A percentile compares a stretch with the other conserved stretches of the same genome.
phyloP scores from a whole-genome alignment of 129 eudicot genomes.

The Artemisia tridentata region DNA sequence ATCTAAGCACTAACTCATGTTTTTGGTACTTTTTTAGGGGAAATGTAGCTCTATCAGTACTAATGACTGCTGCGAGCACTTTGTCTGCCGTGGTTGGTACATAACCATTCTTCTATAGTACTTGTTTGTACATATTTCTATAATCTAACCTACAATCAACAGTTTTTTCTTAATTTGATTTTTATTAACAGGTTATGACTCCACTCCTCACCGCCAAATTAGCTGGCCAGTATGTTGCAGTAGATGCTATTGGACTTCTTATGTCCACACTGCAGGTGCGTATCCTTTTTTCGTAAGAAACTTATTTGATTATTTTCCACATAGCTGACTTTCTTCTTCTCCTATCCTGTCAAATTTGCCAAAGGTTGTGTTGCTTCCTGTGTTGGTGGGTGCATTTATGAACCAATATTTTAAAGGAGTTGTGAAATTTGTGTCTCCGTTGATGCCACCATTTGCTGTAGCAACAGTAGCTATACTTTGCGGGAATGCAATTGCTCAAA shows the following conservation, averaged over 20 bases:
- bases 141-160: not conserved
- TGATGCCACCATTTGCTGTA: constrained; percentile 93
- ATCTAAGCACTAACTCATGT: constrained; percentile 20
- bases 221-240: constrained; percentile 91
- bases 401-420: constrained; percentile 75
- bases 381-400: constrained; percentile 83
- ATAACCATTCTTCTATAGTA: constrained; percentile 20
- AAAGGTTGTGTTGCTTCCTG: constrained; percentile 92
- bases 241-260: constrained; percentile 80
- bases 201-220: constrained; percentile 84
- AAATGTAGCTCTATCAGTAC: constrained; percentile 90
- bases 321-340: not conserved
- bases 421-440: constrained; percentile 66
- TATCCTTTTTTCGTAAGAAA: not conserved
- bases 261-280: constrained; percentile 79
- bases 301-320: not conserved
- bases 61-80: constrained; percentile 98
- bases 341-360: not conserved
- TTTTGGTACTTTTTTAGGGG: constrained; percentile 51
- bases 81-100: constrained; percentile 88
- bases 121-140: not conserved
- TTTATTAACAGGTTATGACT: constrained; percentile 64
- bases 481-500: constrained; percentile 92
- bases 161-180: not conserved
- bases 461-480: constrained; percentile 90